Evolutionary conservation across 2,329 filamentous ascomycete species (phyloP).

Genomic region (Calonectria fujianensis): DNA sequence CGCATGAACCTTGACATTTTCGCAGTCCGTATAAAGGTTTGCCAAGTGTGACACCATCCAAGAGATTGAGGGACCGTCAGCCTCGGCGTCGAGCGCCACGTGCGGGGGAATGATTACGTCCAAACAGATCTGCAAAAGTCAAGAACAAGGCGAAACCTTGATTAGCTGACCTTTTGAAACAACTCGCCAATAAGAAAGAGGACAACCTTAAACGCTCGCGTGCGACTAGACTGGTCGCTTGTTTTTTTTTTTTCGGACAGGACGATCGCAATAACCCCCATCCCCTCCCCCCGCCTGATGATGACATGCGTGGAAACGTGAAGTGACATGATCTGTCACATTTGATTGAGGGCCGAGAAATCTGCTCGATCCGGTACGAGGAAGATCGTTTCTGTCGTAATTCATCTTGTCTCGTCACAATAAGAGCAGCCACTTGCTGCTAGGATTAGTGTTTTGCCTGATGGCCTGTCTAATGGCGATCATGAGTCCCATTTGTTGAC

Average conservation of each 20-base stretch:
- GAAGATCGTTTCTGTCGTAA: not conserved
- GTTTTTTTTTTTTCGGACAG: not conserved
- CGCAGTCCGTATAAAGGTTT: not conserved
- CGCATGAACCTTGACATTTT: not conserved
- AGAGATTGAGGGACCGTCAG: not conserved
- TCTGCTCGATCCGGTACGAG: not conserved
- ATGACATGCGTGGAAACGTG: not conserved
- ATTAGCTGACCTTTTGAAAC: conserved; percentile 8
- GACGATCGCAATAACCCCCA: not conserved
- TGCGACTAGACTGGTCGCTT: too few relatives aligned
- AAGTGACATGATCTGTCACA: not conserved
- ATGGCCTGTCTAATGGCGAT: too few relatives aligned
- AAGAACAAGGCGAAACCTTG: conserved; percentile 2
- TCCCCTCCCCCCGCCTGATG: not conserved
- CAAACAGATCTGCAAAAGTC: conserved; percentile 16
- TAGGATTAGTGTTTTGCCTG: too few relatives aligned
- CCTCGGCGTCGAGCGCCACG: not conserved
- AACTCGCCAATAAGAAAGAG: not conserved
- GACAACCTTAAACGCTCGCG: not conserved
- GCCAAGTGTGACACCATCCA: not conserved
- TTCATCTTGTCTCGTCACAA: not conserved
- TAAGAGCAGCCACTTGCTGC: not conserved
- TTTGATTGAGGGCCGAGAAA: not conserved
- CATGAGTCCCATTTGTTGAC: too few relatives aligned
- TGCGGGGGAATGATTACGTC: conserved; percentile 1